Conservation (phyloP, 768 basidiomycete genomes). For the Pulveroboletus sp. region DNA sequence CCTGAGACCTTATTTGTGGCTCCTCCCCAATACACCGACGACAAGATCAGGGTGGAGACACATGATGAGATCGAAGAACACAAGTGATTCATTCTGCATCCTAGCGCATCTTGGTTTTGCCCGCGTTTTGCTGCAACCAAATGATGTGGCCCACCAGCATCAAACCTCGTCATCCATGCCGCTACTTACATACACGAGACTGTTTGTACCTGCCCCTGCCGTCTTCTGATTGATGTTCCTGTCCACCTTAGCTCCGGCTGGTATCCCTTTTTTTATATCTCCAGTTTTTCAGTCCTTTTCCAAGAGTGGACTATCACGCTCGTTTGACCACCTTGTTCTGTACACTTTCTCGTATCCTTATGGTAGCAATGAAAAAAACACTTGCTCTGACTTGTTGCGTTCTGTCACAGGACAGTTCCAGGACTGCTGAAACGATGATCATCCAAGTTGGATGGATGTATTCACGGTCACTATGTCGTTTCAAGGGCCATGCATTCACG, state of each 20-base stretch:
- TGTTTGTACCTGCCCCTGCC: neutral
- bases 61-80: slow-evolving; percentile 9
- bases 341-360: neutral
- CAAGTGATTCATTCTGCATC: slow-evolving; percentile 19
- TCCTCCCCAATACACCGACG: slow-evolving; percentile 60
- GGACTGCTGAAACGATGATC: too few relatives aligned
- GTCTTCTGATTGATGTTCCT: slow-evolving; percentile 6
- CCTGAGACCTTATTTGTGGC: slow-evolving; percentile 47
- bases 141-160: neutral
- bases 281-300: neutral
- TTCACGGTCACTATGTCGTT: too few relatives aligned
- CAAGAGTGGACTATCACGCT: neutral
- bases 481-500: too few relatives aligned
- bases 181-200: slow-evolving; percentile 8
- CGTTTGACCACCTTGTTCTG: neutral
- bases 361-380: neutral
- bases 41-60: slow-evolving; percentile 39
- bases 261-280: neutral
- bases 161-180: neutral
- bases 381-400: neutral
- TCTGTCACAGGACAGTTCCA: too few relatives aligned
- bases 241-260: slow-evolving; percentile 1
- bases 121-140: neutral
- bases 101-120: neutral
- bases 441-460: too few relatives aligned